Conservation (phyloP, 108 stramenopile species). For the Chaetoceros muelleri region DNA sequence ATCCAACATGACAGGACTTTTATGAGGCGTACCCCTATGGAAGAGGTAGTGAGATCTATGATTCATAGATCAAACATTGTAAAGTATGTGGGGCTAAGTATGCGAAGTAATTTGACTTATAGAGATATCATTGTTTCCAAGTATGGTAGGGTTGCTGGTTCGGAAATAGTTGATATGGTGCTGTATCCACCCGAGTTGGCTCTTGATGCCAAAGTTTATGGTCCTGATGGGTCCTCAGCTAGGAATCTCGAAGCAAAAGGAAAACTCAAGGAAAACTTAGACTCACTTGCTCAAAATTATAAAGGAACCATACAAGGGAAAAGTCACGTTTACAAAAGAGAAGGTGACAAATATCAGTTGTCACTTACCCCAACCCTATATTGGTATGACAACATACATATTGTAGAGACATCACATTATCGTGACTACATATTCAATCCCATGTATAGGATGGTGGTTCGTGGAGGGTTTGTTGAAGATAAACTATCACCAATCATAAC, state of each 20-base stretch:
- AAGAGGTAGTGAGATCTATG: constrained; percentile 49
- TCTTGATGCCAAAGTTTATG: constrained; percentile 36
- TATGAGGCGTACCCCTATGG: constrained; percentile 59
- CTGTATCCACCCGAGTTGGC: constrained; percentile 50
- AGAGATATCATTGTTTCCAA: constrained; percentile 56
- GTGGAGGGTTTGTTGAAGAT: constrained; percentile 83
- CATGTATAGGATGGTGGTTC: constrained; percentile 57
- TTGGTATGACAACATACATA: constrained; percentile 86
- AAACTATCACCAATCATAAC: constrained; percentile 56
- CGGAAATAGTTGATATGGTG: constrained; percentile 36
- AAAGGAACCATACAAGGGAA: constrained; percentile 27
- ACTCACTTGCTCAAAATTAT: constrained; percentile 35
- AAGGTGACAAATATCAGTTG: constrained; percentile 34
- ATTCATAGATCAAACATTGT: constrained; percentile 27
- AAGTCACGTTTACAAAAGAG: constrained; percentile 9
- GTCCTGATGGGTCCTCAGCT: constrained; percentile 38
- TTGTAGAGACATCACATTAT: constrained; percentile 64
- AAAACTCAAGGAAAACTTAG: constrained; percentile 26
- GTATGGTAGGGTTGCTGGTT: constrained; percentile 43
- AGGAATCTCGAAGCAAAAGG: constrained; percentile 20
- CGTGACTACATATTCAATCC: constrained; percentile 76
- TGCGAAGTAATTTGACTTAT: constrained; percentile 68
- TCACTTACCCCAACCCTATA: constrained; percentile 71
- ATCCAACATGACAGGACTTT: constrained; percentile 88
- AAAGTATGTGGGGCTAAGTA: constrained; percentile 73